A percentile compares a stretch with the other conserved stretches of the same genome.
Evolutionary conservation across 495 filamentous ascomycete genomes (phyloP).

Genomic region (Lentithecium fluviatile): DNA sequence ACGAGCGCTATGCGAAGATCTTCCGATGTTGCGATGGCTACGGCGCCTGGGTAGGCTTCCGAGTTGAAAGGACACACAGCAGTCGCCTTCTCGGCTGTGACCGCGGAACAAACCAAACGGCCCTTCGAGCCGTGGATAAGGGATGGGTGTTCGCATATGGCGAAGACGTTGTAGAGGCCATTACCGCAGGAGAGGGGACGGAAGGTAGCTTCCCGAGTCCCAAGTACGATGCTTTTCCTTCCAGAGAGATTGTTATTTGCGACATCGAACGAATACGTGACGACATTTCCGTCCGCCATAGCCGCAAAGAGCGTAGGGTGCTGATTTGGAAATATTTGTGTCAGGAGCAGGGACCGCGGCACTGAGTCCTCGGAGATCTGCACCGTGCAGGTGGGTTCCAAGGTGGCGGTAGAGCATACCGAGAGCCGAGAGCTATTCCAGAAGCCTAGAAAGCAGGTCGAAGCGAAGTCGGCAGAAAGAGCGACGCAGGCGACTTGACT

Average conservation of each 20-base stretch:
- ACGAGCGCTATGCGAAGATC: constrained; percentile 80
- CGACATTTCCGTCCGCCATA: constrained; percentile 91
- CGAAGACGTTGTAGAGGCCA: constrained; percentile 77
- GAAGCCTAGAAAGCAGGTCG: constrained; percentile 74
- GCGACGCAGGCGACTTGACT: constrained; percentile 85
- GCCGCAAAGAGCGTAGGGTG: constrained; percentile 81
- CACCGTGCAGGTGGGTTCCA: constrained; percentile 64
- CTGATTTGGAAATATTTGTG: constrained; percentile 61
- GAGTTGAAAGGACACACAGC: constrained; percentile 79
- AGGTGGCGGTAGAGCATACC: constrained; percentile 56
- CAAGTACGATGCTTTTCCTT: constrained; percentile 79
- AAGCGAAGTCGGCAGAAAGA: constrained; percentile 51
- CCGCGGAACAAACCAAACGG: constrained; percentile 85
- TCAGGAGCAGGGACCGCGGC: constrained; percentile 79
- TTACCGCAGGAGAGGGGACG: constrained; percentile 67
- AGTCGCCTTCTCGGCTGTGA: constrained; percentile 85
- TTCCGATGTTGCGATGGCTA: constrained; percentile 73
- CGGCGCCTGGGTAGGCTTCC: constrained; percentile 73
- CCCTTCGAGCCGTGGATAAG: constrained; percentile 88
- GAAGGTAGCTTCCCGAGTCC: constrained; percentile 79
- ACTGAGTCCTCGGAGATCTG: constrained; percentile 55
- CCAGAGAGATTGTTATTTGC: constrained; percentile 59
- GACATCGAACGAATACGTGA: constrained; percentile 74
- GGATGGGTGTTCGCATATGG: constrained; percentile 89
- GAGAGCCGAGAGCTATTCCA: constrained; percentile 67